Percentiles rank a stretch among this genome's conserved stretches.
Evolutionary conservation across 345 rosid species (phyloP).

Genomic region (Tarenaya hassleriana): DNA sequence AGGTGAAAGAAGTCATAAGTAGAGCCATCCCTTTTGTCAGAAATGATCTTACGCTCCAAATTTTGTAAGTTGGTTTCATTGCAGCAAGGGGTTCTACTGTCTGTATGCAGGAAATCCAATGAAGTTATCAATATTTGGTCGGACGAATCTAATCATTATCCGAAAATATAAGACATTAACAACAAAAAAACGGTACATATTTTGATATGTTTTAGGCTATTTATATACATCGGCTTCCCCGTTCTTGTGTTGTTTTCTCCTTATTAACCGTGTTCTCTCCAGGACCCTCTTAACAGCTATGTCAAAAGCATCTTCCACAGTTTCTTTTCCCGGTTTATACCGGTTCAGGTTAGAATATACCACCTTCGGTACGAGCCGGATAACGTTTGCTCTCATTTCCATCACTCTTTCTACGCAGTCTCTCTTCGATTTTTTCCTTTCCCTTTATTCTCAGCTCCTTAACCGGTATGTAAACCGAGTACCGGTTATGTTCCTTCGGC

Average conservation of each 20-base stretch:
- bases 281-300: slow-evolving; percentile 36
- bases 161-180: neutral
- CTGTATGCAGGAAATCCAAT: too few species aligned
- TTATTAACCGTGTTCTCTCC: slow-evolving; percentile 25
- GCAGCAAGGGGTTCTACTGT: too few species aligned
- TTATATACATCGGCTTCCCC: neutral
- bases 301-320: slow-evolving; percentile 47
- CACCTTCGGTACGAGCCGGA: slow-evolving; percentile 43
- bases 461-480: slow-evolving; percentile 41
- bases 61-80: too few species aligned
- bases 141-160: slow-evolving; percentile 16
- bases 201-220: neutral
- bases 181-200: neutral
- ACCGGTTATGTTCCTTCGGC: slow-evolving; percentile 29
- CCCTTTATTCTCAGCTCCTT: slow-evolving; percentile 25
- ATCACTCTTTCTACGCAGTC: slow-evolving; percentile 23
- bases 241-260: slow-evolving; percentile 9
- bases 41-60: too few species aligned
- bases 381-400: slow-evolving; percentile 40
- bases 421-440: slow-evolving; percentile 23
- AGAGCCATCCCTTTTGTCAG: too few species aligned
- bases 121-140: too few species aligned
- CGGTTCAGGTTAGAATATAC: slow-evolving; percentile 34
- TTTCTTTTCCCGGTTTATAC: slow-evolving; percentile 10
- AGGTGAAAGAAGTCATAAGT: too few species aligned